Conservation (phyloP, 164 flowering plant species). For the Berberis vulgaris region DNA sequence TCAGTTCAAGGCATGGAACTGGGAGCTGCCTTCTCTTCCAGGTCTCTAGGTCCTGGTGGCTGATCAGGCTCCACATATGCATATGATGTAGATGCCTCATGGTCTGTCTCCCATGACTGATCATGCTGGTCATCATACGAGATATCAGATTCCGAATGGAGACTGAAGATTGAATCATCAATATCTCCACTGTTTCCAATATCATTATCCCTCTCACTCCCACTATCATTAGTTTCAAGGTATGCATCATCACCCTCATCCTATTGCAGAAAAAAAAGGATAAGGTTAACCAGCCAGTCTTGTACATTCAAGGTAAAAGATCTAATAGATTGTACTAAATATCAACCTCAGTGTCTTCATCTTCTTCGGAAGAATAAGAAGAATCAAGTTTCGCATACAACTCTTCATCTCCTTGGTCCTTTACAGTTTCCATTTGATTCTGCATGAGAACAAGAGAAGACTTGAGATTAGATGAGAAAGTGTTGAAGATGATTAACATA, state of each 20-base stretch:
- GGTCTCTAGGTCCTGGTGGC: not conserved
- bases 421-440: slow-evolving; percentile 63
- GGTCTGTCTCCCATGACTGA: not conserved
- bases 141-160: slow-evolving; percentile 19
- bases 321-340: not conserved
- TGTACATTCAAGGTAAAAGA: not conserved
- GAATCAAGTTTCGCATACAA: slow-evolving; percentile 60
- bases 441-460: slow-evolving; percentile 15
- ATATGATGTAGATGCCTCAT: slow-evolving; percentile 4
- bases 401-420: slow-evolving; percentile 56
- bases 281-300: not conserved
- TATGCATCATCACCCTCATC: slow-evolving; percentile 70
- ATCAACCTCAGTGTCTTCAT: slow-evolving; percentile 57
- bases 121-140: slow-evolving; percentile 13
- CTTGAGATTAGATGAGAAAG: not conserved
- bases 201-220: slow-evolving; percentile 21
- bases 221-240: slow-evolving; percentile 40
- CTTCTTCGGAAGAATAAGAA: slow-evolving; percentile 49
- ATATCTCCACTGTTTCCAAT: slow-evolving; percentile 20
- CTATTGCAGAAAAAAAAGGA: slow-evolving; percentile 16
- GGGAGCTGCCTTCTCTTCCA: not conserved
- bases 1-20: not conserved
- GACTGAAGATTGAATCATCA: slow-evolving; percentile 8
- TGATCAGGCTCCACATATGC: not conserved
- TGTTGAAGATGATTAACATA: not conserved